A percentile compares a stretch with the other conserved stretches of the same genome.
phyloP scores from a whole-genome alignment of 2,329 filamentous ascomycete genomes.

The Passalora sequoiae region DNA sequence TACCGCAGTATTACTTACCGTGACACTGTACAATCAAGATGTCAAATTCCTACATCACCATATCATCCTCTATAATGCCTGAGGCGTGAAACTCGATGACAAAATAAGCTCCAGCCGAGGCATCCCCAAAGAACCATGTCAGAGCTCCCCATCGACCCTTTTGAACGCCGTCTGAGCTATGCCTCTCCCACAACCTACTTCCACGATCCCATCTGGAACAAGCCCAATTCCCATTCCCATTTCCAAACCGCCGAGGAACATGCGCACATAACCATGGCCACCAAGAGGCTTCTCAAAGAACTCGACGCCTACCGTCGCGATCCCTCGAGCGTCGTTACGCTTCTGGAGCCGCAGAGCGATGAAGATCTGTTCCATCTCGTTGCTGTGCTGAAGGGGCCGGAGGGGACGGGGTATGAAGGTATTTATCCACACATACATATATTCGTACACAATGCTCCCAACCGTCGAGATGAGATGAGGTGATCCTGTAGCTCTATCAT shows the following conservation, averaged over 20 bases:
- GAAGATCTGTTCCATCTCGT: conserved; percentile 56
- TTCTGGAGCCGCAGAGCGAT: conserved; percentile 54
- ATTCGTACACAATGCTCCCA: too few relatives aligned
- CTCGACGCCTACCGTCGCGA: conserved; percentile 53
- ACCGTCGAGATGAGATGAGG: too few relatives aligned
- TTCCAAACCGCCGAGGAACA: background rate
- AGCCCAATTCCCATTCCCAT: background rate
- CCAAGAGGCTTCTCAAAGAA: conserved; percentile 59
- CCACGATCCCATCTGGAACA: conserved; percentile 10
- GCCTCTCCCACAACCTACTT: conserved; percentile 3
- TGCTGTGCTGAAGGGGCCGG: conserved; percentile 56
- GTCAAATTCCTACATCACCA: background rate
- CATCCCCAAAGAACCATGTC: background rate
- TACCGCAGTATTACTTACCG: too few relatives aligned
- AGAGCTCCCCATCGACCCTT: background rate
- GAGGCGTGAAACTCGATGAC: background rate
- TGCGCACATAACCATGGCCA: conserved; percentile 29
- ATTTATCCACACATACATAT: conserved; percentile 17
- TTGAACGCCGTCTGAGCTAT: conserved; percentile 2
- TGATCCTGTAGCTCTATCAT: background rate
- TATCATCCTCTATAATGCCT: background rate
- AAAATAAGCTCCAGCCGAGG: background rate
- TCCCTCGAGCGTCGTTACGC: conserved; percentile 53
- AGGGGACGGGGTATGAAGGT: conserved; percentile 58
- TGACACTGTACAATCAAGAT: background rate